Base-by-base conservation (phyloP, 257 asterid species). In the Nicotiana noctiflora region DNA sequence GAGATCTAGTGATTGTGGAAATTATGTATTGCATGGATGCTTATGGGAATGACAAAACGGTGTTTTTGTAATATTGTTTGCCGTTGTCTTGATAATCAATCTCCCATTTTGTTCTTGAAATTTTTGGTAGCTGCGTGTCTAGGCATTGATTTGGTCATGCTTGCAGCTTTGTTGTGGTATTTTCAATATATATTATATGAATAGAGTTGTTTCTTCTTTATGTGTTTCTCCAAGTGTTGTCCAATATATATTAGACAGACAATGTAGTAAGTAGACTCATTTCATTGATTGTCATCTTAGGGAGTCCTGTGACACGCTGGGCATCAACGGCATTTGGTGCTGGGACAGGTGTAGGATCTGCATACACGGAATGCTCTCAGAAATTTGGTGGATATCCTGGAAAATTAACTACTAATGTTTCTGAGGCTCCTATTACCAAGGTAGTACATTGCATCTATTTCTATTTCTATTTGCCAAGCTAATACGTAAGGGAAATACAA, bases 281-380 rank as follows among this genome's bases (percentile, higher is more conserved):
- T 72, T 9, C 17, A 29, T 79, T 62, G 53, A 52, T 52, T 55
- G n/a, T 52, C 74, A 63, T 85, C 67, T 80, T 87, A 94, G 98
- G 98, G 85, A 95, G 97, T 81, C 98, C 98, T 21, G 94, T 81
- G 31, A 91, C 97, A 72, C 96, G 97, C 77, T 93, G 97, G 98
- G 97, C 97, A 52, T 87, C 98, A 25, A 92, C 93, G 52, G 92
- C 95, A 77, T 90, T 95, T 79, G 98, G 94, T 80, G 97, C 97
- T 72, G 98, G 98, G 66, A 65, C 90, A 72, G 98, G 98, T 61
- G 84, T 95, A 70, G 98, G 98, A 75, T 90, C 95, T 84, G 95
- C 98, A 31, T 95, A 91, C 88, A 80, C 92, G 18, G 98, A 95
- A n/a, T 93, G 97, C 87, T 89, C 95, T 59, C 87, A 84, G 37